Conservation (phyloP, 192 early-diverging fungal genomes). For the Gaertneriomyces semiglobifer region DNA sequence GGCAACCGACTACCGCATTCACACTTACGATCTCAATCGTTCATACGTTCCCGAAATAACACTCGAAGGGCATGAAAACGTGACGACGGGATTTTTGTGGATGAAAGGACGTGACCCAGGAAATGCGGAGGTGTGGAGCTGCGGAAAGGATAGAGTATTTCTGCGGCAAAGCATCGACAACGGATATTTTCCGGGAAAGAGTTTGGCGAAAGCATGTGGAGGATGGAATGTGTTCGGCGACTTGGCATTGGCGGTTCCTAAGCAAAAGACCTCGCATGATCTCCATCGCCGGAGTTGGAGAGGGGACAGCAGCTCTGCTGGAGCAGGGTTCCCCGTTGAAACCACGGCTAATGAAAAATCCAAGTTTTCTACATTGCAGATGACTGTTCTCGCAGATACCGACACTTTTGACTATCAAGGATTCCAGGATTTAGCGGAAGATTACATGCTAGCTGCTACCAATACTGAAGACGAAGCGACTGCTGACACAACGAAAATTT, state of each 20-base stretch:
- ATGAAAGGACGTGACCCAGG: slow-evolving; percentile 36
- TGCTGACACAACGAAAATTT: too few relatives aligned
- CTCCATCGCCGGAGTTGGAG: background rate
- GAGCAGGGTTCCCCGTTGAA: slow-evolving; percentile 13
- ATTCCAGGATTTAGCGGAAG: slow-evolving; percentile 66
- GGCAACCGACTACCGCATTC: slow-evolving; percentile 58
- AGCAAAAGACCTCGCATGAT: too few relatives aligned
- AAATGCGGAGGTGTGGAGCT: slow-evolving; percentile 53
- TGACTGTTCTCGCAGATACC: slow-evolving; percentile 29
- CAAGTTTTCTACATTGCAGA: background rate
- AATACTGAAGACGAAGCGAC: background rate
- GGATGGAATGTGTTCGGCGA: slow-evolving; percentile 67
- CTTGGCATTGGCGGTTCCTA: too few relatives aligned
- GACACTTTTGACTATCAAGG: slow-evolving; percentile 62
- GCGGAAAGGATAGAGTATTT: slow-evolving; percentile 77
- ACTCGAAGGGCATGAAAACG: slow-evolving; percentile 66
- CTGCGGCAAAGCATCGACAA: slow-evolving; percentile 55
- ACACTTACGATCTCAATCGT: slow-evolving; percentile 68
- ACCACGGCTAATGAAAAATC: slow-evolving; percentile 10
- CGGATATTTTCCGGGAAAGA: slow-evolving; percentile 38
- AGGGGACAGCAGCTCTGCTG: background rate
- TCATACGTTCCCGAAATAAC: slow-evolving; percentile 65
- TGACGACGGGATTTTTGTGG: slow-evolving; percentile 69
- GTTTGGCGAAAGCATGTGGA: slow-evolving; percentile 50
- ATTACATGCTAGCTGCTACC: slow-evolving; percentile 49